Evolutionary conservation across 345 rosid species (phyloP).

Genomic region (Eutrema japonicum): DNA sequence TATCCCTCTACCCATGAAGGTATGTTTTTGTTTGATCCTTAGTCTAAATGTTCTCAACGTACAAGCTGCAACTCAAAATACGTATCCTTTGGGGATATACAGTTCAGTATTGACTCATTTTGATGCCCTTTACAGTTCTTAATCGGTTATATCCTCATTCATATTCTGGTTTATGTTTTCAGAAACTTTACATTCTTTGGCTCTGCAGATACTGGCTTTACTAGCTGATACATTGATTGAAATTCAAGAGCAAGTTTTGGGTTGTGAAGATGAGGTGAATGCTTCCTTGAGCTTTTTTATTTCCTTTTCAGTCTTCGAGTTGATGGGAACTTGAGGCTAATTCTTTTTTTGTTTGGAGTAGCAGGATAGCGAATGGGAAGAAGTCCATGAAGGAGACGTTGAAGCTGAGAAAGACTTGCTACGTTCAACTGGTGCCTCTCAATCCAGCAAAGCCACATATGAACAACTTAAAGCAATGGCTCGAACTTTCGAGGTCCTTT

Average conservation of each 20-base stretch:
- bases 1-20: constrained; percentile 81
- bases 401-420: constrained; percentile 57
- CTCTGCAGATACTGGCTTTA: constrained; percentile 70
- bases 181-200: constrained; percentile 21
- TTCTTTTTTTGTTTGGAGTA: constrained; percentile 9
- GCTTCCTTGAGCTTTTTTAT: constrained; percentile 18
- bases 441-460: constrained; percentile 61
- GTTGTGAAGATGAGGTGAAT: constrained; percentile 68
- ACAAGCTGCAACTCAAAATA: constrained; percentile 21
- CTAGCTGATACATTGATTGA: constrained; percentile 79
- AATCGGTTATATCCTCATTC: constrained; percentile 14
- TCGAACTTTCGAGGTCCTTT: constrained; percentile 61
- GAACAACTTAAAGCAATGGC: constrained; percentile 89
- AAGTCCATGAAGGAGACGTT: constrained; percentile 58
- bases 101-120: constrained; percentile 21
- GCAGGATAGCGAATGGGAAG: constrained; percentile 94
- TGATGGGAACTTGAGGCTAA: constrained; percentile 22
- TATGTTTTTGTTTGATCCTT: constrained; percentile 40
- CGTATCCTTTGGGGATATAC: constrained; percentile 9
- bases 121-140: constrained; percentile 19
- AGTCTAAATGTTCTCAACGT: neutral
- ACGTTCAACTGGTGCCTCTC: constrained; percentile 51
- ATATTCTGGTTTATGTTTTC: constrained; percentile 21
- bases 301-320: constrained; percentile 1
- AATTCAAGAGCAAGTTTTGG: constrained; percentile 75